Base-by-base conservation (phyloP, 441 rosid species). In the Jatropha podagrica region DNA sequence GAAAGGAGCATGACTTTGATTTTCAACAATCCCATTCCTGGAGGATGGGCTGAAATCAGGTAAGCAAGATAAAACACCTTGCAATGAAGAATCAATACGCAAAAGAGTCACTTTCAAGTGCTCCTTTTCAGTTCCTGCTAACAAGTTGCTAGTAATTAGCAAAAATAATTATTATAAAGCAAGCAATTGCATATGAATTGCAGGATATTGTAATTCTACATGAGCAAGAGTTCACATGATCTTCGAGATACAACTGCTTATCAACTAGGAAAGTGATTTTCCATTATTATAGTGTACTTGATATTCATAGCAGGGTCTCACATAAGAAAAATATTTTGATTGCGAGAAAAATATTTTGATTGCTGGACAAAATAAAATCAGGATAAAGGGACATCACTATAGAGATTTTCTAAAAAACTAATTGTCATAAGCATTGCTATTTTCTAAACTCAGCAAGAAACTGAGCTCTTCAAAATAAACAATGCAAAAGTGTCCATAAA, bases 1-100 rank as follows among this genome's bases (percentile, higher is more conserved):
- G 85, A 97, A 96, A 68, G 96, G 84, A 78, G 80, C 73, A 77
- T 81, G 85, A 82, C 72, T 75, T 42, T 82, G 81, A 78, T 90
- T 92, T 80, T 80, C 88, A 9, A 82, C 89, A 85, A 78, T 84
- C 79, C 88, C 93, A 82, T 81, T 93, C 81, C 81, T 88, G 78
- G 86, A 77, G 77, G 98, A 86, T 79, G 99, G 97, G 79, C 85
- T 89, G 88, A 97, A 97, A 91, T 97, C 98, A 85, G 98, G 98
- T 88, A 97, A 90, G 92, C 99, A 97, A 77, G 98, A 97, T 78
- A 93, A 86, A 86, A 93, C 97, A 83, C 99, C 99, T 89, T 91
- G 98, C 97, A 97, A 71, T 71, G 97, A 88, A 37, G 99, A 94
- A 85, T 94, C 92, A 83, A 97, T 94, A 75, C 98, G 99, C 88